Evolutionary conservation across 1,284 basidiomycete species (phyloP), one percentile per base, ranked within the genome.

Genomic region (Melampsora americana): DNA sequence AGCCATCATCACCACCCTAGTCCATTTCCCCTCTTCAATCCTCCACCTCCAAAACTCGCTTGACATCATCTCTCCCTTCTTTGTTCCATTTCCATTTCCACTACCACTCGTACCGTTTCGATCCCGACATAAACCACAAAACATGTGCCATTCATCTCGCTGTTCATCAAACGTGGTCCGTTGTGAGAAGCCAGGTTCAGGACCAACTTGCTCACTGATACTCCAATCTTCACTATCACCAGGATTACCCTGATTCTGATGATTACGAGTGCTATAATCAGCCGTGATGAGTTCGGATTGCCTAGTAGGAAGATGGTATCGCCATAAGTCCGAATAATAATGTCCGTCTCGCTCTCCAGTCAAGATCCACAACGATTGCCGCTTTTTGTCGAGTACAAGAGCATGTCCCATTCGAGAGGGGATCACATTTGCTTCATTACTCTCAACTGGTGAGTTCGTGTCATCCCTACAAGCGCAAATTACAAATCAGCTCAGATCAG

Each of bases 11-110:
- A 44, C 23, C 5, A 68, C 72, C 32, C 46, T 56, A 7, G 64
- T 67, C 72, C 72, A 75, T 32, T 53, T 26, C 28, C 53, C 65
- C 28, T 75, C 65, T 7, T 60, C 35, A 20, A 75, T 61, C 20
- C 65, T 75, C 65, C 65, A 75, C 28, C 65, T 59, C 72, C 72
- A 75, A 66, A 75, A 75, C 32, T 75, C 72, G 28, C 72, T 75
- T 1, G 72, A 75, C 72, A 75, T 75, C 50, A 75, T 62, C 39
- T 75, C 72, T 44, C 50, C 65, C 42, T 75, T 75, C 5, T 28
- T 5, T 46, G 20, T 61, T 44, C 61, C 30, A 28, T 56, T 60
- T 18, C 39, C 72, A 26, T 46, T 35, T 3, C 62, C 62, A 59
- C 11, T 59, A 12, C 16, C n/a, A 30, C 56, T 59, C n/a, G n/a